Base-by-base conservation (phyloP, 2,329 filamentous ascomycete species). In the Blastomyces silverae region DNA sequence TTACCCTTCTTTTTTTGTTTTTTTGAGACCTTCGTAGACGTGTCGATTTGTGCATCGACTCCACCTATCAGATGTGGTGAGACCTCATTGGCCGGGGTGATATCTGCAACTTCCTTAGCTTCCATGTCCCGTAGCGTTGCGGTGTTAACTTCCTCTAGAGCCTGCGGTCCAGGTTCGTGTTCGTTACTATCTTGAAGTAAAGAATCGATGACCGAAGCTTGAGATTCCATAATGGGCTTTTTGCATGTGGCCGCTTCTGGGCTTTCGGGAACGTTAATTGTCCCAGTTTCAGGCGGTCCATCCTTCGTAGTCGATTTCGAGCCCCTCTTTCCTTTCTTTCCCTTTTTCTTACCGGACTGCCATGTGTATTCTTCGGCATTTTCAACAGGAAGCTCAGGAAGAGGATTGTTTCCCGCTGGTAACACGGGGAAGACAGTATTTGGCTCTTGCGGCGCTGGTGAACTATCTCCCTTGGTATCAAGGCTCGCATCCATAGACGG, bases 1-100 rank as follows among this genome's bases (percentile, higher is more conserved):
- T 68, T 72, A 13, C 71, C 69, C 52, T 72, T 73, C 65, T 69
- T 71, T 1, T 68, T 70, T 67, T 73, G 71, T 57, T 69, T 72
- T 63, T 69, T 72, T 13, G 22, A 61, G 44, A 70, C 61, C 15
- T 58, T 63, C 8, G 39, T 42, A 52, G 53, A 46, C 42, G 62
- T 60, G 52, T 62, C 39, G 56, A 55, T 62, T 53, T 64, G 64
- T 37, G 46, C 58, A 52, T 61, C 57, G n/a, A 34, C 34, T 57
- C 44, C 62, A 46, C 55, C 52, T 42, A 58, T 57, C 25, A 39
- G 52, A 69, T 68, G 69, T 70, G 66, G 66, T 69, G 66, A 39
- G 28, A 48, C 56, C 46, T 70, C 66, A 68, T 71, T 71, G 59
- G 59, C n/a, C 7, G 44, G 42, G 22, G 1, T 28, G 10, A 4